Evolutionary conservation across 306 rosid species (phyloP), one percentile per base, ranked within the genome.

Genomic region (Rosa rugosa): DNA sequence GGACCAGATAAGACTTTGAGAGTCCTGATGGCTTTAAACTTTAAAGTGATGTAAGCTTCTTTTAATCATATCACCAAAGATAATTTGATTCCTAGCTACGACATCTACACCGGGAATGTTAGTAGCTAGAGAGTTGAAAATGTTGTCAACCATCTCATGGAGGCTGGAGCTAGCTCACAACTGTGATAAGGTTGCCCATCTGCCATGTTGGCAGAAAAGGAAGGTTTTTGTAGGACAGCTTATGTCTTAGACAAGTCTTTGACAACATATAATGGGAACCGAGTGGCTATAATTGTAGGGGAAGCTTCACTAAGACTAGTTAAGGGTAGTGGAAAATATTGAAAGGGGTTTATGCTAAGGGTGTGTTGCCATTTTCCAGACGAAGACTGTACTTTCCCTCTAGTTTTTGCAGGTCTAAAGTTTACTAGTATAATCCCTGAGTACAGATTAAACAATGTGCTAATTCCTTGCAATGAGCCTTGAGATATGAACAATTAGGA

Each of bases 401-500:
- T 70, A 53, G 25, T 4, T 83, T 86, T 71, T 76, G 80, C 81
- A 79, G 70, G 65, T 78, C 79, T 81, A 60, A 36, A 36, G 54
- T 69, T 72, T 14, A 63, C 13, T 77, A 77, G 31, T 85, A 38
- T 80, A 80, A 45, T 72, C 23, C 71, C 40, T 53, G 5, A 1
- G 70, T 67, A 72, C 25, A 46, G 34, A 72, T 76, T 72, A 81
- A 71, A 63, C 44, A 69, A 46, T 40, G 49, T 18, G 68, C 72
- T 60, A 81, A 64, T 67, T 74, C 76, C 79, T 72, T 80, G 75
- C 78, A 79, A 66, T 66, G 78, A 72, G 75, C 75, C 67, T 85
- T 76, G 86, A 78, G 80, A 79, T 82, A 59, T 81, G 94, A 84
- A 87, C 77, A 84, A 69, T 27, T 20, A 53, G 71, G 77, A 75